Base-by-base conservation (phyloP, 768 basidiomycete species). In the Collybiopsis luxurians region DNA sequence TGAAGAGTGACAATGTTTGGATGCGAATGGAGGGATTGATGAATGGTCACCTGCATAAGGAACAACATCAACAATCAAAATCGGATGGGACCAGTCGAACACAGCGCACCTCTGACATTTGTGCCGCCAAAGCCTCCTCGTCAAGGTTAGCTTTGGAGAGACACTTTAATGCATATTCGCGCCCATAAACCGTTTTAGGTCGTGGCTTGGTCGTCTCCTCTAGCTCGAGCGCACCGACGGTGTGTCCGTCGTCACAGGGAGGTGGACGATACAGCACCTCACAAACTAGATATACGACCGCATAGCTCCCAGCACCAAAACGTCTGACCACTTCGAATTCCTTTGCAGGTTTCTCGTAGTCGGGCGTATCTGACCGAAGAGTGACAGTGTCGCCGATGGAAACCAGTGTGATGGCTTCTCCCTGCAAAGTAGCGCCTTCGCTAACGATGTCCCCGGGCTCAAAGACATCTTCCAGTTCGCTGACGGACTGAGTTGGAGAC, bases 1-100 rank as follows among this genome's bases (percentile, higher is more conserved):
- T 96, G 87, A 27, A 98, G 84, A 26, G 95, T 94, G 63, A 96
- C 97, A 61, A 99, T 95, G 74, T 97, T 95, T 51, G 90, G 83
- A 67, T 98, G 97, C 1, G 84, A 75, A 46, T 85, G 89, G 30
- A 98, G 81, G 36, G 92, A 94, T 70, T 98, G 92, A 70, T 99
- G 97, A 58, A 99, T 92, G 30, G 87, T 92, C 52, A 95, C 94
- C 90, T 93, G 57, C n/a, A n/a, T n/a, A n/a, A n/a, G n/a, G n/a
- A n/a, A n/a, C n/a, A n/a, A n/a, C n/a, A n/a, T n/a, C 30, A 40
- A 27, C 19, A 54, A 19, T 12, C 51, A 39, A 36, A 6, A 53
- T 21, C 17, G 42, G 10, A 38, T 57, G 51, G 28, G 59, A 53
- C 56, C 45, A 45, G 26, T 28, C 13, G 30, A 45, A 54, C 28